Base-by-base conservation (phyloP, 1,284 basidiomycete genomes). In the Ustilago nuda region DNA sequence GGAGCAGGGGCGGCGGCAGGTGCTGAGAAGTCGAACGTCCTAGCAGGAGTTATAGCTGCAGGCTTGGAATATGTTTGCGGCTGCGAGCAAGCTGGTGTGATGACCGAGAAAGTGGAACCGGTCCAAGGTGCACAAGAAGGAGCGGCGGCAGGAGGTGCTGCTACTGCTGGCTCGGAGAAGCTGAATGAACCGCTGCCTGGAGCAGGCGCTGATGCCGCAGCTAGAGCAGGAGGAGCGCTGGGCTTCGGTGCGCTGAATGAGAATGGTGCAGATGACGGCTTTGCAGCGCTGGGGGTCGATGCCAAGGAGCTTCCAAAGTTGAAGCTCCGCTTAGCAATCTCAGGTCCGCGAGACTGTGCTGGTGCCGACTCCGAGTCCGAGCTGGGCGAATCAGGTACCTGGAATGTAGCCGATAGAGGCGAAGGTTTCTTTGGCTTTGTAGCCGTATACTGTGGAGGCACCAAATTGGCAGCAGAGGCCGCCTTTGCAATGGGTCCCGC, bases 341-440 rank as follows among this genome's bases (percentile, higher is more conserved):
- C 43, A 17, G 61, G 50, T 1, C 50, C 61, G 2, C 56, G 59
- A n/a, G 64, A n/a, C 23, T 64, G 66, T 7, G 30, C 48, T 8
- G 67, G 33, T 15, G 60, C 56, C 1, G 58, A 30, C 59, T 77
- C 75, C 36, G 75, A 67, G 33, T 73, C 75, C 4, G 75, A 70
- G 41, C 70, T 67, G 33, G 79, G 79, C 62, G 79, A 80, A 36
- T 80, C 79, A 2, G 79, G 79, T 1, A 69, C 71, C 36, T 66
- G 68, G 65, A 74, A 77, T 12, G 72, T 66, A 39, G 62, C 79
- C 15, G 79, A 80, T 12, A 80, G 52, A 32, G 79, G 79, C 43
- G 76, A 78, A 1, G 79, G 79, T 62, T 80, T 80, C 66, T 80
- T 80, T 27, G 79, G 79, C 54, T 76, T 75, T 15, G 66, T 68